Base-by-base conservation (phyloP, 495 filamentous ascomycete genomes). In the Pseudevernia furfuracea region DNA sequence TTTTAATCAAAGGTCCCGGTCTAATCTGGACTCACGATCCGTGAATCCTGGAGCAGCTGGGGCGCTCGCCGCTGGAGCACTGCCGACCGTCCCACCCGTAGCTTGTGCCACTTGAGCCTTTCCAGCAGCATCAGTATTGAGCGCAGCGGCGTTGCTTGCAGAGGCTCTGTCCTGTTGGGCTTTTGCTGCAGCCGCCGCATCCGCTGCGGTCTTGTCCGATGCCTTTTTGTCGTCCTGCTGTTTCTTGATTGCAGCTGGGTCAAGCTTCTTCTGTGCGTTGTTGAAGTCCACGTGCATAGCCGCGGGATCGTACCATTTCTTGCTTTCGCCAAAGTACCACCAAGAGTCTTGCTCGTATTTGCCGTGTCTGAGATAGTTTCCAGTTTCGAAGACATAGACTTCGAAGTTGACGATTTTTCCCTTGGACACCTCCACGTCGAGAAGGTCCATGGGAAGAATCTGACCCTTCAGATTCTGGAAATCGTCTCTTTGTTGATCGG, bases 241-340 rank as follows among this genome's bases (percentile, higher is more conserved):
- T 37, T 58, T 58, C 32, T 64, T 63, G 43, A 67, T 59, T 1
- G 38, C 49, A 28, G 55, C 6, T 8, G 65, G 38, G 46, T 64
- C 61, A 9, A 67, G 43, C 21, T 67, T 67, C 44, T 34, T 25
- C 44, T 64, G 65, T 15, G 65, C 43, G n/a, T 52, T 56, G 43
- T 60, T 48, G 39, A 67, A 67, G 23, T 67, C 59, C n/a, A 67
- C 65, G 46, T 67, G 65, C 61, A 67, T 59, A 37, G 65, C 65
- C 30, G 36, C 32, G n/a, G 61, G 61, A 25, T 67, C 61, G 9
- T 46, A 48, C 65, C 65, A 67, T 44, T 49, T 44, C 37, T 67
- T 67, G 1, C 6, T 41, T 21, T 64, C 41, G 10, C 65, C 65
- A 43, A 25, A 67, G 21, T 52, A 67, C 60, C 65, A 67, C 60